phyloP scores from a whole-genome alignment of 257 asterid species.

The Fraxinus americana region DNA sequence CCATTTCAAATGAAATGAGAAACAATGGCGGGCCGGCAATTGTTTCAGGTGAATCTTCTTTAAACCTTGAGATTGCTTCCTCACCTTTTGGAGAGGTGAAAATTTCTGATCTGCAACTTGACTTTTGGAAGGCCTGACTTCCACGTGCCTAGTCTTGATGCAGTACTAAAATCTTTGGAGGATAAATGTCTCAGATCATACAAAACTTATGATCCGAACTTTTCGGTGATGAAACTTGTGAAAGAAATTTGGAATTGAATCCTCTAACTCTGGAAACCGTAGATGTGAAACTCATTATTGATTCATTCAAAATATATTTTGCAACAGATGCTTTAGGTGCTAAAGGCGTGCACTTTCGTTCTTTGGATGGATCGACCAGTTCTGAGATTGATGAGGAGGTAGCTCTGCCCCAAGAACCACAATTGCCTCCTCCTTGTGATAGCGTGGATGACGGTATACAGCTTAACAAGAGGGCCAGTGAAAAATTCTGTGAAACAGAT shows the following conservation, averaged over 20 bases:
- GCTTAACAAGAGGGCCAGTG: constrained; percentile 31
- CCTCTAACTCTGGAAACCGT: constrained; percentile 22
- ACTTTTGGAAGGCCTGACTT: constrained; percentile 38
- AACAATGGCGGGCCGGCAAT: constrained; percentile 28
- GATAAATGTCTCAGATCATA: constrained; percentile 45
- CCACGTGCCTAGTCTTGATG: constrained; percentile 48
- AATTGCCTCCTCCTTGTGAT: constrained; percentile 34
- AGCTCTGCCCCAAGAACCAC: constrained; percentile 29
- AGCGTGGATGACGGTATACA: constrained; percentile 33
- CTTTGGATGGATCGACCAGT: constrained; percentile 33
- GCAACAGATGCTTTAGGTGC: constrained; percentile 10
- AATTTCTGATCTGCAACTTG: constrained; percentile 42
- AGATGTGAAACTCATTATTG: constrained; percentile 14
- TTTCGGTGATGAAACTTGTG: constrained; percentile 53
- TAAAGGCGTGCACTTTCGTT: neutral
- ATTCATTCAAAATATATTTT: constrained; percentile 18
- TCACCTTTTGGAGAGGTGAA: constrained; percentile 59
- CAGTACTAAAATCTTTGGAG: constrained; percentile 45
- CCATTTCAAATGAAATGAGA: constrained; percentile 30
- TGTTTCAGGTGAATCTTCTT: constrained; percentile 30
- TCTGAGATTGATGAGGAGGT: constrained; percentile 34
- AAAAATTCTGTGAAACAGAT: constrained; percentile 30
- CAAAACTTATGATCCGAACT: constrained; percentile 39
- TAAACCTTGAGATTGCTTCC: constrained; percentile 55
- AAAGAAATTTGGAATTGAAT: constrained; percentile 47